A percentile compares a stretch with the other conserved stretches of the same genome.
phyloP scores from a whole-genome alignment of 1,284 basidiomycete genomes.

The Puccinia sorghi region DNA sequence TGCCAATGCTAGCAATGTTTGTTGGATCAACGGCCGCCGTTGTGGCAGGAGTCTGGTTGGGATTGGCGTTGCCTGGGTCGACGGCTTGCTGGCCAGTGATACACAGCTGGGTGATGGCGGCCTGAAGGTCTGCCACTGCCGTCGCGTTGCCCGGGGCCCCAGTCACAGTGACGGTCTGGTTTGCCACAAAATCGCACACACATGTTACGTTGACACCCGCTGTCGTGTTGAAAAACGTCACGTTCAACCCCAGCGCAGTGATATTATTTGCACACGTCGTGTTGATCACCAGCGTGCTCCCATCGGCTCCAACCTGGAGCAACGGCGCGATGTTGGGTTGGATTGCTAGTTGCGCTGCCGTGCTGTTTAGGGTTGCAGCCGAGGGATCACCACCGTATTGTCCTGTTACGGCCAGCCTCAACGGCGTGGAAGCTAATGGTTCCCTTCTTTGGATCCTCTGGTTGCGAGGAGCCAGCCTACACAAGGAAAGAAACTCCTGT shows the following conservation, averaged over 20 bases:
- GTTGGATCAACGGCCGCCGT: background rate
- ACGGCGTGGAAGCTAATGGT: background rate
- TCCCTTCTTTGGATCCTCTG: background rate
- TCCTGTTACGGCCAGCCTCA: too few relatives aligned
- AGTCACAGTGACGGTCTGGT: background rate
- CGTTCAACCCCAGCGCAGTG: background rate
- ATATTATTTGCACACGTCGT: background rate
- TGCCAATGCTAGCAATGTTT: too few relatives aligned
- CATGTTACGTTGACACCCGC: background rate
- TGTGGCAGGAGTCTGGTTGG: background rate
- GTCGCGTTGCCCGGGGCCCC: background rate
- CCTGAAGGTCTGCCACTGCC: background rate
- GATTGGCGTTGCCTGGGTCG: background rate
- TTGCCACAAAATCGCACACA: background rate
- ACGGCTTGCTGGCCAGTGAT: too few relatives aligned
- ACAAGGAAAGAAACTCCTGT: background rate
- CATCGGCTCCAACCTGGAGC: background rate
- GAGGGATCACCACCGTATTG: too few relatives aligned
- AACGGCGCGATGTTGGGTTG: too few relatives aligned
- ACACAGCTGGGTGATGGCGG: background rate
- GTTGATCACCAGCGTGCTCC: background rate
- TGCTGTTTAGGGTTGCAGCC: too few relatives aligned
- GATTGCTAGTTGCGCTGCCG: too few relatives aligned
- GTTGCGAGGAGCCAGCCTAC: conserved; percentile 13
- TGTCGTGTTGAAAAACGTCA: background rate